Evolutionary conservation across 2,329 filamentous ascomycete species (phyloP), one percentile per base, ranked within the genome.

Genomic region (Lasiodiplodia sp.): DNA sequence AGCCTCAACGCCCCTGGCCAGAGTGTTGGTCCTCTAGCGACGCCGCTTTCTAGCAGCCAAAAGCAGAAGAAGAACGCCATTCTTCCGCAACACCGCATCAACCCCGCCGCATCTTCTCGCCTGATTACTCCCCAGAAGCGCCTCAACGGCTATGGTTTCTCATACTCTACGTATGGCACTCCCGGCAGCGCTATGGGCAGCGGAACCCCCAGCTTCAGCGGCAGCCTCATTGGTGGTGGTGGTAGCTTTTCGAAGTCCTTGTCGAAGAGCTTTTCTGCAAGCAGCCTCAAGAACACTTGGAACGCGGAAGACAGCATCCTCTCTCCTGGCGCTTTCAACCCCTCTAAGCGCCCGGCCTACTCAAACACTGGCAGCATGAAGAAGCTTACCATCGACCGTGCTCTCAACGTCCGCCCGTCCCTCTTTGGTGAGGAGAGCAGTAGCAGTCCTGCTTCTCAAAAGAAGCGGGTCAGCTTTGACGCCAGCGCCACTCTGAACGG

Each of bases 401-500:
- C 91, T 72, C 86, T 99, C 77, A 94, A 87, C 69, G 91, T 73
- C 10, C 76, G 93, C 74, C 83, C 82, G 28, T 85, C 89, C 70
- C 79, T 90, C 1, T 90, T 90, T 74, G 79, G 79, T 4, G 79
- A 80, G 18, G 79, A 85, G 77, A 69, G 73, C 77, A 75, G 81
- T 38, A 83, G 86, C 65, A 90, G 90, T 75, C 77, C 79, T 53
- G 75, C 79, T 53, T 72, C 76, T 69, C 69, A 72, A 69, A 90
- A 91, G 72, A 97, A 97, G 84, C 90, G 92, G 66, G 96, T 99
- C 65, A 97, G 94, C 82, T 99, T 98, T 74, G 94, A 97, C 76
- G 80, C 71, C 38, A 75, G 75, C 44, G 70, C 73, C 14, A 74
- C 73, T 18, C 66, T 72, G 38, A 84, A 84, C 71, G 77, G 81